Evolutionary conservation across 768 basidiomycete genomes (phyloP).

Genomic region (Tephrocybe sp.): DNA sequence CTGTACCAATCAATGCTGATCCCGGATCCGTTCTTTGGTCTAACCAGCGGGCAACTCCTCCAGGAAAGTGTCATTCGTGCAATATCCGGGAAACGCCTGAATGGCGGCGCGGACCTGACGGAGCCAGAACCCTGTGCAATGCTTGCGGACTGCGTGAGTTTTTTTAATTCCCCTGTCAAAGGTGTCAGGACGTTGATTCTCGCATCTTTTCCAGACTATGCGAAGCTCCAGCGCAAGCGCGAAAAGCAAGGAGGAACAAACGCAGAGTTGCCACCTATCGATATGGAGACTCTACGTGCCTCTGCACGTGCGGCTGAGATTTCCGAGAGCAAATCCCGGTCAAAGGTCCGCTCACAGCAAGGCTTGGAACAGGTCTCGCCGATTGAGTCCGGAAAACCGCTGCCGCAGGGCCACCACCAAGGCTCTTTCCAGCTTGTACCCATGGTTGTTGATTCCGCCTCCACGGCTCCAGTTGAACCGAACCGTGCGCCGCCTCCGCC

Average conservation of each 20-base stretch:
- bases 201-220: conserved; percentile 56
- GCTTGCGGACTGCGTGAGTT: conserved; percentile 81
- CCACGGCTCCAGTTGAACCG: conserved; percentile 11
- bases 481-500: conserved; percentile 18
- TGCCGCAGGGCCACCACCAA: conserved; percentile 43
- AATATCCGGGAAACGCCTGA: conserved; percentile 88
- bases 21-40: conserved; percentile 28
- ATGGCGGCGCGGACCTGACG: conserved; percentile 83
- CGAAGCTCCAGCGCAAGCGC: conserved; percentile 77
- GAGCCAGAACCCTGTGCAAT: conserved; percentile 80
- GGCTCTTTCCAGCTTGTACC: conserved; percentile 57
- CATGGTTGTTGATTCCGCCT: conserved; percentile 22
- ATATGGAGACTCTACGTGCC: conserved; percentile 73
- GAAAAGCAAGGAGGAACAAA: conserved; percentile 60
- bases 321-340: conserved; percentile 30
- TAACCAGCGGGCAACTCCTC: conserved; percentile 75
- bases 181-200: neutral
- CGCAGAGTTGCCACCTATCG: conserved; percentile 57
- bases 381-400: conserved; percentile 26
- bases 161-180: neutral
- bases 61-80: conserved; percentile 85
- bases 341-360: conserved; percentile 24
- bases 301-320: conserved; percentile 60
- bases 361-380: conserved; percentile 27
- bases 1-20: conserved; percentile 13